Evolutionary conservation across 2,329 filamentous ascomycete species (phyloP), one percentile per base, ranked within the genome.

Genomic region (Trichoderma oligosporum): DNA sequence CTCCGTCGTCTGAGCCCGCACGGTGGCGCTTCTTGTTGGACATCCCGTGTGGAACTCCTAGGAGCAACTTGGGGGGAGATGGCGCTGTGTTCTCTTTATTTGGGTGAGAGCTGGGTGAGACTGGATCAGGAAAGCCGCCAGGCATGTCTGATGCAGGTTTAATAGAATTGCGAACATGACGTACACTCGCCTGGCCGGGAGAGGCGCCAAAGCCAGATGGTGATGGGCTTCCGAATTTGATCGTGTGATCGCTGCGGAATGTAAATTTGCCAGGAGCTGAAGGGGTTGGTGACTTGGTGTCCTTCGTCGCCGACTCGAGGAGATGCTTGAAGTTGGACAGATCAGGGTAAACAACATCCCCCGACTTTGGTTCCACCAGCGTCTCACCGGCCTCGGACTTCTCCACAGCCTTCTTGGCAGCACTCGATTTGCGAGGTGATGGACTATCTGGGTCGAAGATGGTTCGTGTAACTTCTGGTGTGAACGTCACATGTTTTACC

Each of bases 401-500:
- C 12, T 29, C 22, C 31, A 46, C 20, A 9, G 33, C 33, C 42
- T 41, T 57, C 38, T 49, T 55, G 16, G 24, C 73, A 18, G 79
- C 73, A 31, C 69, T 68, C 5, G 76, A 74, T 65, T 84, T 83
- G 62, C 80, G 67, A 4, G 82, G 80, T 3, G 83, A 83, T 7
- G 83, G 83, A 1, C 82, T 82, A 57, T 78, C 74, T 59, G 81
- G 77, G 0, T 67, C 62, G 47, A 74, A 63, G 0, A 72, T 69
- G 7, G 74, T 71, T 16, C 74, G 73, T 61, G 89, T 81, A 33
- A 86, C 85, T 60, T 84, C 85, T 0, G 86, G 86, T 0, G 88
- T 91, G 66, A 96, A 96, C 49, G 88, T 85, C 33, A 96, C 89
- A 56, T 83, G 86, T 75, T 95, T 96, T 16, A 74, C 70, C 35